A percentile compares a stretch with the other conserved stretches of the same genome.
Evolutionary conservation across 2,329 filamentous ascomycete species (phyloP).

Genomic region (Herpotrichia juniperi): DNA sequence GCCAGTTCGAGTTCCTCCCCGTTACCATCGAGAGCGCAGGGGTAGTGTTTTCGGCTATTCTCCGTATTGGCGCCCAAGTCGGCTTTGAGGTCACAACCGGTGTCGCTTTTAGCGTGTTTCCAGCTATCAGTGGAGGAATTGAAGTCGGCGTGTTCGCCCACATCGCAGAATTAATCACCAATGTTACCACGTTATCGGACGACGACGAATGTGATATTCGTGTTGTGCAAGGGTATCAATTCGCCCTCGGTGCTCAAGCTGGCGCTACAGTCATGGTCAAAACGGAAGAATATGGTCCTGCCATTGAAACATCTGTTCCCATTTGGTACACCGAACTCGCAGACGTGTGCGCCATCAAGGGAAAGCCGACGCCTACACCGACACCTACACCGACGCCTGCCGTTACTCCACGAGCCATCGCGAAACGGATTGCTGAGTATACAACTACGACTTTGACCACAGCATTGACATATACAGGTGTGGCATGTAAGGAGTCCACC

Average conservation of each 20-base stretch:
- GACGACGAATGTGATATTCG: slow-evolving; percentile 52
- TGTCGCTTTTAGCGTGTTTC: slow-evolving; percentile 5
- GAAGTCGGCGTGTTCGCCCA: slow-evolving; percentile 58
- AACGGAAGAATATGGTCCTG: slow-evolving; percentile 57
- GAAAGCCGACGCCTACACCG: slow-evolving; percentile 13
- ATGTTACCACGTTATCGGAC: slow-evolving; percentile 50
- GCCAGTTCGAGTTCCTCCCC: slow-evolving; percentile 63
- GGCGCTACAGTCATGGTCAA: slow-evolving; percentile 58
- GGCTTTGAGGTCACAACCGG: slow-evolving; percentile 36
- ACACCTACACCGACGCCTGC: slow-evolving; percentile 19
- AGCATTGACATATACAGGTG: slow-evolving; percentile 51
- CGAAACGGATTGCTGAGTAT: slow-evolving; percentile 31
- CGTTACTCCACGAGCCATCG: slow-evolving; percentile 15
- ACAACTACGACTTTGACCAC: slow-evolving; percentile 51
- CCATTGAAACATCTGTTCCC: slow-evolving; percentile 53
- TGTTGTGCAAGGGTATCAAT: slow-evolving; percentile 56
- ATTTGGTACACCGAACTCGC: slow-evolving; percentile 61
- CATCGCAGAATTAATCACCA: slow-evolving; percentile 61
- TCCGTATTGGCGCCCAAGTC: slow-evolving; percentile 56
- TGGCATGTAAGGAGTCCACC: slow-evolving; percentile 51
- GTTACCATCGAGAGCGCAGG: slow-evolving; percentile 57
- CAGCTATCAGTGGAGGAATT: slow-evolving; percentile 51
- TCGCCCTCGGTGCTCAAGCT: slow-evolving; percentile 61
- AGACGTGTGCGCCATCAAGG: slow-evolving; percentile 49
- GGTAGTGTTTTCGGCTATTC: slow-evolving; percentile 53